Conservation (phyloP, 1,284 basidiomycete species). For the Sporisorium graminicola region DNA sequence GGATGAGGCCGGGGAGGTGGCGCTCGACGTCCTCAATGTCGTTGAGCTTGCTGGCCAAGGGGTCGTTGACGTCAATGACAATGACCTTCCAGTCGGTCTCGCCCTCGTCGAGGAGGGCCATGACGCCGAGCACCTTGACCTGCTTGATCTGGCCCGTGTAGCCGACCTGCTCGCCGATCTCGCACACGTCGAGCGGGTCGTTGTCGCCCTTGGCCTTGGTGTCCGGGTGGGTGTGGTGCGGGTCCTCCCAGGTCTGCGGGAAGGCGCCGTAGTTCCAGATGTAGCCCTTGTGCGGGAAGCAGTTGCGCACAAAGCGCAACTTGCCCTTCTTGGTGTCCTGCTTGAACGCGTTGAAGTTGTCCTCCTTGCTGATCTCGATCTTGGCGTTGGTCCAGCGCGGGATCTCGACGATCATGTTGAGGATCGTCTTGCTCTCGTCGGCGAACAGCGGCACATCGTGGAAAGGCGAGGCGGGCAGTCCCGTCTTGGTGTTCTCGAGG, state of each 20-base stretch:
- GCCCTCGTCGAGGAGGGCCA: conserved; percentile 79
- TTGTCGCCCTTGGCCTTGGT: conserved; percentile 99
- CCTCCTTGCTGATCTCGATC: conserved; percentile 98
- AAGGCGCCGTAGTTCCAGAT: conserved; percentile 76
- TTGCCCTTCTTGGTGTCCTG: conserved; percentile 97
- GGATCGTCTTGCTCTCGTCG: conserved; percentile 74
- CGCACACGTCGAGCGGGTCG: conserved; percentile 99
- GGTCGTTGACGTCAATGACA: conserved; percentile 96
- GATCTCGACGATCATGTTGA: conserved; percentile 79
- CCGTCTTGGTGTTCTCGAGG: conserved; percentile 76
- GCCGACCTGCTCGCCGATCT: conserved; percentile 99
- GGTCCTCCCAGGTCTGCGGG: conserved; percentile 99
- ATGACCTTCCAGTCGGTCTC: conserved; percentile 69
- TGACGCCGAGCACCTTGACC: conserved; percentile 99
- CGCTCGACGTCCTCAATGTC: conserved; percentile 99
- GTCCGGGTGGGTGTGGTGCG: conserved; percentile 86
- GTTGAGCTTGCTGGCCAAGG: conserved; percentile 94
- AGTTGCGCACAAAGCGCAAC: conserved; percentile 97
- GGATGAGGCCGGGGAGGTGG: conserved; percentile 88
- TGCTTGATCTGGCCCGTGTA: conserved; percentile 99
- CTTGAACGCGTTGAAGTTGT: conserved; percentile 98
- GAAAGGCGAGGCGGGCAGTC: conserved; percentile 66
- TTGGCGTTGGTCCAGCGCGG: conserved; percentile 98
- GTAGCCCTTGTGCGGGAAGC: conserved; percentile 99
- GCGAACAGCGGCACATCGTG: conserved; percentile 69